Percentiles rank a stretch among this genome's conserved stretches.
These are phyloP conservation scores for Salix suchowensis DNA, from an alignment of 345 rosid genomes.

Conservation along the genomic window DNA sequence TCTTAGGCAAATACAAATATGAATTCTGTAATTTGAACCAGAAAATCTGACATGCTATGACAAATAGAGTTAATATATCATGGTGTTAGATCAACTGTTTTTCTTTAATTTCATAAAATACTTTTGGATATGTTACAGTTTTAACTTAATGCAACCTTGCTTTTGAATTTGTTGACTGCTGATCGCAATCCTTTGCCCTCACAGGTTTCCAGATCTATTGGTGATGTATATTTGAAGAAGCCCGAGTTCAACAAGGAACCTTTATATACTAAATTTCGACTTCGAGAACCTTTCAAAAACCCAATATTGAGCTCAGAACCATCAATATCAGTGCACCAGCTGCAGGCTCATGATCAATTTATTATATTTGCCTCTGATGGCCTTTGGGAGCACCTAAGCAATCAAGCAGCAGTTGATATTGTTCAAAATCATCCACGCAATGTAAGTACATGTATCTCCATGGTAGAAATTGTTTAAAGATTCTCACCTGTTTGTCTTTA, in stretches of 20 bases:
- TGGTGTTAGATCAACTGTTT: neutral
- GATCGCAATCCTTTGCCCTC: constrained; percentile 2
- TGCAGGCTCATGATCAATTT: constrained; percentile 63
- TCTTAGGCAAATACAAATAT: neutral
- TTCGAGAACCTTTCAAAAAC: constrained; percentile 59
- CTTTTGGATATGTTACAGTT: neutral
- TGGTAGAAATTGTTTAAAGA: neutral
- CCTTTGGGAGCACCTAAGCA: constrained; percentile 78
- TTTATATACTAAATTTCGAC: constrained; percentile 55
- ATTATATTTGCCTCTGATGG: constrained; percentile 83
- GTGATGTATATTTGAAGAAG: constrained; percentile 77
- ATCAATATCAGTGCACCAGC: constrained; percentile 52
- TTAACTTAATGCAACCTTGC: constrained; percentile 8
- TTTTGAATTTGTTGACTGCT: constrained; percentile 8
- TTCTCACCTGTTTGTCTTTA: neutral
- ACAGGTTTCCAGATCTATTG: constrained; percentile 80
- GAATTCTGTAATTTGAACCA: neutral
- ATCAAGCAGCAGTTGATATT: constrained; percentile 77
- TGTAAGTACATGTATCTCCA: constrained; percentile 34
- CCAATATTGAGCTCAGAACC: constrained; percentile 78
- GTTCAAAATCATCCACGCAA: constrained; percentile 57
- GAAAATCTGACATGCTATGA: neutral
- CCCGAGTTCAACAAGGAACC: constrained; percentile 85
- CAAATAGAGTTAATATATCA: neutral
- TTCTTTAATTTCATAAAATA: neutral